Percentiles rank a stretch among this genome's conserved stretches.
Conservation (phyloP, 1,284 basidiomycete genomes). For the Leccinum variabile region DNA sequence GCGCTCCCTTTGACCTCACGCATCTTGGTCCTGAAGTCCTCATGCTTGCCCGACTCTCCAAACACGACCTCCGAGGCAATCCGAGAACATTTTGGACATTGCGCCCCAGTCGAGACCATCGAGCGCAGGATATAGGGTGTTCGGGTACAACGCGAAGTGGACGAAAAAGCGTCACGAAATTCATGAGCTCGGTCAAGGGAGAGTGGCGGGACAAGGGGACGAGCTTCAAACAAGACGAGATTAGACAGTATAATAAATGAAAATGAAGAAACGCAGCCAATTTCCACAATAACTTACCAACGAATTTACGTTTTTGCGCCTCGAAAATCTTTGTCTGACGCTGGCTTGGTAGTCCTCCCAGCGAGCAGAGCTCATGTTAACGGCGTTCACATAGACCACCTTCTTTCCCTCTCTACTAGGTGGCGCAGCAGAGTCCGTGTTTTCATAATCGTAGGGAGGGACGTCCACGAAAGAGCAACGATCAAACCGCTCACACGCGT, state of each 20-base stretch:
- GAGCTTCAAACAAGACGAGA: constrained; percentile 47
- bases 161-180: constrained; percentile 77
- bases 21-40: constrained; percentile 95
- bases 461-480: constrained; percentile 68
- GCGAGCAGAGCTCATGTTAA: constrained; percentile 56
- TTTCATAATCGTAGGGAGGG: constrained; percentile 23
- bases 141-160: constrained; percentile 78
- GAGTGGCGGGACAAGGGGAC: constrained; percentile 86
- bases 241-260: constrained; percentile 3
- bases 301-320: constrained; percentile 50
- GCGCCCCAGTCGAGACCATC: constrained; percentile 68
- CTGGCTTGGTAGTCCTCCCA: constrained; percentile 64
- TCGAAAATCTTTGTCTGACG: constrained; percentile 38
- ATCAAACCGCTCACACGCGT: constrained; percentile 85
- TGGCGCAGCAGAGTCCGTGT: constrained; percentile 13
- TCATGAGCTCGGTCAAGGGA: constrained; percentile 77
- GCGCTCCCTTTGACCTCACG: constrained; percentile 82
- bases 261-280: neutral
- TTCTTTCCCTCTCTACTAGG: constrained; percentile 46
- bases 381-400: constrained; percentile 78
- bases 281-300: constrained; percentile 47
- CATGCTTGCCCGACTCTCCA: constrained; percentile 86
- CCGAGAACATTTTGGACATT: constrained; percentile 65
- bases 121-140: constrained; percentile 67
- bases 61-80: constrained; percentile 93